Evolutionary conservation across 129 eudicot species (phyloP), one percentile per base, ranked within the genome.

Genomic region (Flaveria bidentis): DNA sequence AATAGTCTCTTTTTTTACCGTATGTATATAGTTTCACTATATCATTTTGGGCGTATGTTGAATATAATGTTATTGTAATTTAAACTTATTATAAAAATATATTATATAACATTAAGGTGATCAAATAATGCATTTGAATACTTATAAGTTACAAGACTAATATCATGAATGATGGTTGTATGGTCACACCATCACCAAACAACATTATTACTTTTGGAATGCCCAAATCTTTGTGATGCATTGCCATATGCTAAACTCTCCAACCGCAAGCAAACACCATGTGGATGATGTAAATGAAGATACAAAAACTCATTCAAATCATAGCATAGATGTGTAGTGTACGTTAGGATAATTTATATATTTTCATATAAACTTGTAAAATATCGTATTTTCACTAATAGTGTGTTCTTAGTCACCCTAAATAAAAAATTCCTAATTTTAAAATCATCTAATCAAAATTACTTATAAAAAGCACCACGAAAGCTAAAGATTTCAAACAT

Each of bases 111-210:
- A 44, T 10, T 44, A 44, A 45, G 5, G 42, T 62, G 44, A 62
- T 62, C 67, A 28, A 62, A 62, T 62, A 62, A 62, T 28, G 67
- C 44, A 28, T 62, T 7, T 23, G 42, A 62, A 28, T 26, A 28
- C 17, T 26, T 16, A 62, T 26, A 28, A 28, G 13, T 26, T 9
- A 71, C 30, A 51, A 28, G 60, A 66, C 49, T 66, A 36, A 33
- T 53, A 71, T 25, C 10, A 73, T 42, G 68, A 60, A 44, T 17
- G 71, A 74, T 45, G 47, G 71, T 61, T 74, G 78, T 62, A 61
- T 16, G 70, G 78, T 74, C 71, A 74, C 78, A 73, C 71, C 60
- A 62, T 62, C 41, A 74, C 78, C 76, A 52, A 71, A 52, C 45
- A 64, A 33, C 63, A 52, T 71, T 5, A 71, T 51, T 71, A 71